phyloP scores from a whole-genome alignment of 176 grass and related monocot species.

The Avena insularis region DNA sequence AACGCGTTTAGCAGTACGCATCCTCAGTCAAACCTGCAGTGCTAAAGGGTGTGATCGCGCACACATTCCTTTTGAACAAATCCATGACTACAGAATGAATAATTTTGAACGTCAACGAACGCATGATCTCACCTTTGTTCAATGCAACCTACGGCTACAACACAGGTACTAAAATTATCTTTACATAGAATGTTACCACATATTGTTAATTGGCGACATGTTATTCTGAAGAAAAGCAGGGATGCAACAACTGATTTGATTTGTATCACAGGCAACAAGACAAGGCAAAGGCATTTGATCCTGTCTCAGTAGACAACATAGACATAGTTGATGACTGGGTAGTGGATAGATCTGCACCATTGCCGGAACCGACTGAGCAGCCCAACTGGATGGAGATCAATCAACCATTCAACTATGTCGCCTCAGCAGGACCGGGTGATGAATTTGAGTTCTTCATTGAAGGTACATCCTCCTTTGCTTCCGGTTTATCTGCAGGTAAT shows the following conservation, averaged over 20 bases:
- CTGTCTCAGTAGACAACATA: constrained; percentile 71
- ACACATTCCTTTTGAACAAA: constrained; percentile 74
- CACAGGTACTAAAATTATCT: constrained; percentile 61
- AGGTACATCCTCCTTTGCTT: constrained; percentile 55
- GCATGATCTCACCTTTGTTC: constrained; percentile 81
- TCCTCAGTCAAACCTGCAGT: constrained; percentile 94
- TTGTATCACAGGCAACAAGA: constrained; percentile 56
- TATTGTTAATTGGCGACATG: neutral
- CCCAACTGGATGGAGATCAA: constrained; percentile 79
- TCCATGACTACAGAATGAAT: constrained; percentile 80
- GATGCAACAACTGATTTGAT: constrained; percentile 8
- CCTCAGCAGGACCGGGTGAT: constrained; percentile 49
- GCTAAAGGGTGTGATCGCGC: constrained; percentile 67
- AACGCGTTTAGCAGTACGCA: constrained; percentile 70
- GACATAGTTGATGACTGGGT: constrained; percentile 87
- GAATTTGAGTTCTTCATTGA: constrained; percentile 79
- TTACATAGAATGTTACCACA: neutral
- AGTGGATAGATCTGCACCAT: constrained; percentile 61
- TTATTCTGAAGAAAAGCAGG: neutral
- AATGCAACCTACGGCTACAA: constrained; percentile 85
- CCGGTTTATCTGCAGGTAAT: neutral
- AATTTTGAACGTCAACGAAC: constrained; percentile 78
- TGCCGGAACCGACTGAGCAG: constrained; percentile 49
- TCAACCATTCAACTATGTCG: constrained; percentile 47
- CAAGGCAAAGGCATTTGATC: constrained; percentile 72